Base-by-base conservation (phyloP, 139 green algal genomes). In the Coccomyxa sp. region DNA sequence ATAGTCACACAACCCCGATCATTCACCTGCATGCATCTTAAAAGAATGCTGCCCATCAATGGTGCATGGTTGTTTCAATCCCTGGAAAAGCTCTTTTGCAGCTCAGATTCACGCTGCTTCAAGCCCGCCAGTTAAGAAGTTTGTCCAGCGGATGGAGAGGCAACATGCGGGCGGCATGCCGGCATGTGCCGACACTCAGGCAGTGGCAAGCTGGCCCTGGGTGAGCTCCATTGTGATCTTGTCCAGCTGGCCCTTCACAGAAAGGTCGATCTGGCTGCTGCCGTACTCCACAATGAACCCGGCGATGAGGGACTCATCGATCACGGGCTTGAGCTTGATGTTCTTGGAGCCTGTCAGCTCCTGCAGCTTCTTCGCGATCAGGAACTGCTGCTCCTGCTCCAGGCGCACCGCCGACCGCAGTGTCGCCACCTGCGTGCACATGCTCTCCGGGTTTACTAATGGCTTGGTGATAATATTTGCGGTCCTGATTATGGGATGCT, bases 341-440 rank as follows among this genome's bases (percentile, higher is more conserved):
- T 99, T 99, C 93, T 99, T 99, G 86, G 90, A 91, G 76, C 95
- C 95, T 17, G 93, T 99, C 86, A 99, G 92, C 90, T 98, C 94
- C 92, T 98, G 94, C 82, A 99, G 90, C 97, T 99, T 99, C 96
- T 99, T 98, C 86, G 97, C 97, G 86, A 99, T 99, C 82, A 99
- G 89, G 90, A 98, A 99, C 90, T 99, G 96, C 92, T 99, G 95
- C 89, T 98, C 96, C 91, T 99, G 95, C 90, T 99, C 96, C 77
- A 99, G 94, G 94, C 98, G 96, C 13, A 98, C 94, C 9, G 97
- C 97, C 30, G 93, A 98, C 38, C 92, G 93, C 76, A 99, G 89
- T 18, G 89, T 93, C 13, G 96, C 97, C 23, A 99, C 93, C 93
- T 98, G 89, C 74, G 78, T 0, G 58, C 23, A 32, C 23, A 67